These are phyloP conservation scores for Boletus eberwhitei DNA, from an alignment of 768 basidiomycete species.

Conservation along the genomic window DNA sequence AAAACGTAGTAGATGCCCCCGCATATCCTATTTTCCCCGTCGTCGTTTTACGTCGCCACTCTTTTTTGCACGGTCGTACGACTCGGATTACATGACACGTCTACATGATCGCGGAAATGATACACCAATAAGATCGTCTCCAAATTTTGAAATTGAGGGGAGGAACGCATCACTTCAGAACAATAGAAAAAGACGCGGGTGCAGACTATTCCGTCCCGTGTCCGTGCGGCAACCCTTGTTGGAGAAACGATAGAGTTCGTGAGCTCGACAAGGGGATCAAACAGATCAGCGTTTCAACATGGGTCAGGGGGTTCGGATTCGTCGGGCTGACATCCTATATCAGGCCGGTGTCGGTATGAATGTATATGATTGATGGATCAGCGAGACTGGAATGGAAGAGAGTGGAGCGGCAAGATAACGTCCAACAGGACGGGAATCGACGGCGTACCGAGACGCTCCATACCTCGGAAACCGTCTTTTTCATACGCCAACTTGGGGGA, in stretches of 20 bases:
- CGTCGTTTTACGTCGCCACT: no score
- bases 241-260: not conserved
- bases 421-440: not conserved
- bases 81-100: no score
- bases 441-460: slow-evolving; percentile 6
- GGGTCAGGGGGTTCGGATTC: not conserved
- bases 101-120: no score
- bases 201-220: not conserved
- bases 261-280: no score
- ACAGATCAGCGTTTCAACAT: not conserved
- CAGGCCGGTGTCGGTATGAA: not conserved
- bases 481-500: no score
- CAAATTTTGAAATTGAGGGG: no score
- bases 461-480: not conserved
- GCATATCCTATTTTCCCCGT: no score
- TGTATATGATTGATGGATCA: not conserved
- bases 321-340: not conserved
- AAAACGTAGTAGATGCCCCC: not conserved
- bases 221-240: not conserved
- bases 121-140: no score
- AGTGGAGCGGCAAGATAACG: slow-evolving; percentile 3
- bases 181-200: no score
- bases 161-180: no score
- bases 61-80: no score
- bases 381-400: not conserved